Conservation (phyloP, 345 rosid genomes). For the Cardamine occulta region DNA sequence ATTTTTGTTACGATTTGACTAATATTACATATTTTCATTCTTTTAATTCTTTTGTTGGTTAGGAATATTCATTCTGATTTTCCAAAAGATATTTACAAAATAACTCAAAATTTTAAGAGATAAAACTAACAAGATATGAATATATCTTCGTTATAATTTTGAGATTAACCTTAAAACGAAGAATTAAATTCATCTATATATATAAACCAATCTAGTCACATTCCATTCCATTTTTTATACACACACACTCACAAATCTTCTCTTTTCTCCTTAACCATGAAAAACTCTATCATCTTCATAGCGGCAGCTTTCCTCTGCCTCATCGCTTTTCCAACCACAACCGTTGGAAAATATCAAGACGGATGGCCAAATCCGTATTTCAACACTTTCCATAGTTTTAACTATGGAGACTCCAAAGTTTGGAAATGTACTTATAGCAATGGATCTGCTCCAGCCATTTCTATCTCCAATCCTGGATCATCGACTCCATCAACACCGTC, state of each 20-base stretch:
- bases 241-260: neutral
- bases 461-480: constrained; percentile 13
- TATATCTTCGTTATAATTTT: neutral
- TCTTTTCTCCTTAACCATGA: constrained; percentile 9
- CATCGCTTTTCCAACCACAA: constrained; percentile 25
- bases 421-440: constrained; percentile 38
- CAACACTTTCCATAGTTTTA: neutral
- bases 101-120: neutral
- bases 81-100: neutral
- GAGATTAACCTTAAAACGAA: neutral
- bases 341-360: constrained; percentile 9
- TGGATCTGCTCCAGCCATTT: constrained; percentile 38
- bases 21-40: neutral
- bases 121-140: neutral
- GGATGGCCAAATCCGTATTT: constrained; percentile 34
- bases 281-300: neutral
- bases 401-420: constrained; percentile 31
- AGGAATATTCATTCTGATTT: neutral
- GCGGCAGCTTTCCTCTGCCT: constrained; percentile 15
- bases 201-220: neutral
- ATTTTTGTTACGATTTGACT: neutral
- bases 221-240: neutral
- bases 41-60: neutral
- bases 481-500: neutral
- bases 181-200: neutral